A percentile compares a stretch with the other conserved stretches of the same genome.
phyloP scores from a whole-genome alignment of 805 yeast genomes.

The Spencermartinsiella europaea region DNA sequence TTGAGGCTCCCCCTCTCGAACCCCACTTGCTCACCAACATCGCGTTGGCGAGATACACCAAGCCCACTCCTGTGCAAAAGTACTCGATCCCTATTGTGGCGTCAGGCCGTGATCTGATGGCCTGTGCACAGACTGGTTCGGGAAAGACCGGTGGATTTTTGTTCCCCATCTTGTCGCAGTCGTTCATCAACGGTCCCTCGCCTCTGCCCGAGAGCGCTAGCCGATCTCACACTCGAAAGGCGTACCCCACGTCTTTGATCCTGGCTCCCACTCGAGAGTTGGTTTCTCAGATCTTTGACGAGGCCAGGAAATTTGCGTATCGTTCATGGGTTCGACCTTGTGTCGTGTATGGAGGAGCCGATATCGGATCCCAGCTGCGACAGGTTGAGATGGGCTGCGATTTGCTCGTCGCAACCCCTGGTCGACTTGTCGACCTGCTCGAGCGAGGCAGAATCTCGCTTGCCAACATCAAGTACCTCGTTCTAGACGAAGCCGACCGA shows the following conservation, averaged over 20 bases:
- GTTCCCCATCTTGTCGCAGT: slow-evolving; percentile 93
- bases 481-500: slow-evolving; percentile 98
- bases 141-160: slow-evolving; percentile 99
- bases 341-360: slow-evolving; percentile 99
- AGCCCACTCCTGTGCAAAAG: slow-evolving; percentile 95
- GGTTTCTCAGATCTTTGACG: slow-evolving; percentile 94
- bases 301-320: slow-evolving; percentile 91
- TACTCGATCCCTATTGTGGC: slow-evolving; percentile 91
- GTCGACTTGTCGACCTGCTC: slow-evolving; percentile 92
- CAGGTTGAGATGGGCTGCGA: slow-evolving; percentile 93
- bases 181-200: slow-evolving; percentile 84
- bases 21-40: slow-evolving; percentile 80
- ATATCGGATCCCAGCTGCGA: slow-evolving; percentile 79
- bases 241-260: slow-evolving; percentile 89
- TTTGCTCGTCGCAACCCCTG: slow-evolving; percentile 96
- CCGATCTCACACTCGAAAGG: slow-evolving; percentile 53
- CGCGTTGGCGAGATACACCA: slow-evolving; percentile 79
- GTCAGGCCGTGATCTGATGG: slow-evolving; percentile 87
- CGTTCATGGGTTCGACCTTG: slow-evolving; percentile 98
- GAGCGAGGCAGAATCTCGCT: slow-evolving; percentile 93
- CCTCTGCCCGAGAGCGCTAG: slow-evolving; percentile 40
- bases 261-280: slow-evolving; percentile 99
- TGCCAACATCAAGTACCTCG: slow-evolving; percentile 85
- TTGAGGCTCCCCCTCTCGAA: slow-evolving; percentile 91
- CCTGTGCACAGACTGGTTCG: slow-evolving; percentile 97